Base-by-base conservation (phyloP, 2,329 filamentous ascomycete genomes). In the Penicillium sp. region DNA sequence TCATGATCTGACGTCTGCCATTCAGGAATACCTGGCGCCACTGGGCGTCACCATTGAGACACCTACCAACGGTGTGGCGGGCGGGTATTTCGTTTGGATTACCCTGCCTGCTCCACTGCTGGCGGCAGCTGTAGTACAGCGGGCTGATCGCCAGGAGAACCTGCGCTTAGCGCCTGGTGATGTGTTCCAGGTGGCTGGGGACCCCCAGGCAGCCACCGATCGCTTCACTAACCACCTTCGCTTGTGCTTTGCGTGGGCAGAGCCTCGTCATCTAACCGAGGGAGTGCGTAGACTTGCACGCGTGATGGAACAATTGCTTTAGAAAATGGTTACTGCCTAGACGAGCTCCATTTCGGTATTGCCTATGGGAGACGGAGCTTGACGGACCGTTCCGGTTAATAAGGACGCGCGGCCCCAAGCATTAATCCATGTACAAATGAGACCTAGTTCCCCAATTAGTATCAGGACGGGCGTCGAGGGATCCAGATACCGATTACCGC, bases 11-110 rank as follows among this genome's bases (percentile, higher is more conserved):
- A 77, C 86, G 58, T 63, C 71, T 2, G 84, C 87, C 0, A 82
- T 94, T 23, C 69, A 80, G 35, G 69, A 79, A 49, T 71, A 87
- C 46, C 77, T 95, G 1, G 67, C 80, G 0, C 87, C 88, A 1
- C 75, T 89, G 0, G 88, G 87, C 1, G 82, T 89, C 0, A 69
- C 62, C 9, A 11, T 40, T 22, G 18, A 22, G 37, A 18, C 37
- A 12, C 37, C 37, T 4, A 22, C 18, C 18, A 40, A 40, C 18
- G 37, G 37, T 3, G 71, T 87, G 3, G 88, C 87, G 27, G 92
- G 92, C 0, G 92, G 92, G 0, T 96, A 93, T 70, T 96, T 96
- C 70, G 77, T 96, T 46, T 96, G 91, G 91, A 73, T 95, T 25
- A 80, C 79, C 1, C 72, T 96, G 4, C 86, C 87, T 0, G 59